phyloP scores from a whole-genome alignment of 208 protist species.

The Kentomonas sorsogonicus region DNA sequence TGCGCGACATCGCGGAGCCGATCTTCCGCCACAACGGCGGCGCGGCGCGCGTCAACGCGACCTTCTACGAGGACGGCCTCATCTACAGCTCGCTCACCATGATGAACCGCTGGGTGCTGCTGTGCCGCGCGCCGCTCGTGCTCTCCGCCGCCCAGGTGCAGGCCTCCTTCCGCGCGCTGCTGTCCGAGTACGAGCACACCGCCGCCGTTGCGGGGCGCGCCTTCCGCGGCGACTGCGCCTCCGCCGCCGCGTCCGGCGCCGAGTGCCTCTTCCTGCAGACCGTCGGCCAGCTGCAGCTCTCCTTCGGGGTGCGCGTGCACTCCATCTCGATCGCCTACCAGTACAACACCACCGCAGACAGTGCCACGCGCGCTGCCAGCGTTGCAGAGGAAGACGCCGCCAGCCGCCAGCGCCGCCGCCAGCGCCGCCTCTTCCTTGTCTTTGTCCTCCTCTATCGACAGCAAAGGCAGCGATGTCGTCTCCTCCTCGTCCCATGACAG shows the following conservation, averaged over 20 bases:
- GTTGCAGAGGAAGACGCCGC: background rate
- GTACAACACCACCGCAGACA: background rate
- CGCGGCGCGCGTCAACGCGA: constrained; percentile 21
- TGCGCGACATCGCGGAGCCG: constrained; percentile 28
- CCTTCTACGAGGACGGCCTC: constrained; percentile 43
- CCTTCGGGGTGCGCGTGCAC: constrained; percentile 27
- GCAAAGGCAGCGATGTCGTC: no score
- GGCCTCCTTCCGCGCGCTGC: constrained; percentile 21
- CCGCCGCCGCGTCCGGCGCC: constrained; percentile 13
- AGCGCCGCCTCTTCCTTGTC: constrained; percentile 5
- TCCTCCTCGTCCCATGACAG: background rate
- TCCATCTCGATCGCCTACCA: constrained; percentile 34
- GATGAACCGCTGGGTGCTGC: constrained; percentile 40
- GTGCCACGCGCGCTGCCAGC: constrained; percentile 6
- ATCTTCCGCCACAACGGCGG: constrained; percentile 19
- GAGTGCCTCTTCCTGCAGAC: constrained; percentile 27
- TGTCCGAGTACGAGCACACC: constrained; percentile 29
- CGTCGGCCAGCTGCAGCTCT: constrained; percentile 21
- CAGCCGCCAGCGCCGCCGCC: constrained; percentile 5
- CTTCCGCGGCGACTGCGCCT: constrained; percentile 25
- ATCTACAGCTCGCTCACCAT: constrained; percentile 54
- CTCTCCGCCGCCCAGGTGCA: constrained; percentile 41
- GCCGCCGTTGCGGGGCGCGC: constrained; percentile 11
- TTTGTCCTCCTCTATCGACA: background rate
- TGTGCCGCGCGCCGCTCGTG: constrained; percentile 36